Conservation (phyloP, 2,329 filamentous ascomycete genomes). For the Neophaeococcomyces mojaviensis region DNA sequence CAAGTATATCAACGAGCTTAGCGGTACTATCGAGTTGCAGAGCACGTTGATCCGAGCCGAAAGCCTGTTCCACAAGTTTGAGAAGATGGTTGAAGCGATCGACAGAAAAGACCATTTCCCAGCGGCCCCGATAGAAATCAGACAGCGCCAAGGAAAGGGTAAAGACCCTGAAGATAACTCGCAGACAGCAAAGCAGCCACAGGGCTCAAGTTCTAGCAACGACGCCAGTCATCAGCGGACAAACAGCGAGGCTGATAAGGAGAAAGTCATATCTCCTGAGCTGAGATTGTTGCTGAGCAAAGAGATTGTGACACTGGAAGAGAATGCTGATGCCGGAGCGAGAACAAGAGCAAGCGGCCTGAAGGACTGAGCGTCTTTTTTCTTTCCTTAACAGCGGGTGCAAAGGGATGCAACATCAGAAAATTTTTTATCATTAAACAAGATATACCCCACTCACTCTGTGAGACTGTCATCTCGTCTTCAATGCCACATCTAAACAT, state of each 20-base stretch:
- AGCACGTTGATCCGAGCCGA: conserved; percentile 83
- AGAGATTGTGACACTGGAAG: conserved; percentile 47
- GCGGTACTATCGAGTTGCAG: conserved; percentile 82
- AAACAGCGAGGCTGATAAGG: conserved; percentile 26
- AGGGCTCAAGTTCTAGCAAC: conserved; percentile 1
- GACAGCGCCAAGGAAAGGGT: conserved; percentile 12
- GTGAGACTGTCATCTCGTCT: too few relatives aligned
- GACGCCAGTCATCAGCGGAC: neutral
- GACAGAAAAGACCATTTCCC: conserved; percentile 81
- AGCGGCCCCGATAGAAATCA: conserved; percentile 45
- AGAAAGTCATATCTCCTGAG: conserved; percentile 56
- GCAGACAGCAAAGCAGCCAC: neutral
- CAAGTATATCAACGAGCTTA: conserved; percentile 96
- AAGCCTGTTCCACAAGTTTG: conserved; percentile 77
- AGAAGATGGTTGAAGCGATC: conserved; percentile 78
- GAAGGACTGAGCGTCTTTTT: conserved; percentile 14
- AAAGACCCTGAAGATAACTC: neutral
- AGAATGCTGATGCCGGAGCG: conserved; percentile 5
- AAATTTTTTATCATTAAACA: too few relatives aligned
- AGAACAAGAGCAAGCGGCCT: conserved; percentile 17
- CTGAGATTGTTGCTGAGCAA: conserved; percentile 54
- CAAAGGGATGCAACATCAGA: too few relatives aligned
- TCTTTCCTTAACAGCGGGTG: too few relatives aligned
- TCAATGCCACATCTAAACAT: too few relatives aligned
- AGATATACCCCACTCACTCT: too few relatives aligned